Evolutionary conservation across 2,329 filamentous ascomycete genomes (phyloP), one percentile per base, ranked within the genome.

Genomic region (Fusarium aywerte): DNA sequence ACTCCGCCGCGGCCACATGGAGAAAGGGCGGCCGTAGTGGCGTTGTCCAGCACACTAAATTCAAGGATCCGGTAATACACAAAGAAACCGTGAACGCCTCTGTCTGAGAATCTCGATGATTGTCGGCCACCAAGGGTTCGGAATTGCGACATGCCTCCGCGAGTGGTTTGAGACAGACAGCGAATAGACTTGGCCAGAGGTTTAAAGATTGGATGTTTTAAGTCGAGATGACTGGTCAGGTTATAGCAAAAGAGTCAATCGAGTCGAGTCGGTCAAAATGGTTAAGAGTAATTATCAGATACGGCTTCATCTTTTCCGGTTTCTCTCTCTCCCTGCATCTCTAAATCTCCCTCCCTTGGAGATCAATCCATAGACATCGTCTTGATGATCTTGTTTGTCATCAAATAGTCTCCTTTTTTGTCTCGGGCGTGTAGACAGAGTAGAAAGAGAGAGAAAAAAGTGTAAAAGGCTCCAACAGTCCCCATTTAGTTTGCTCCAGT

Each of bases 111-210:
- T 54, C 48, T 64, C 27, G 51, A 67, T 50, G 61, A 56, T 65
- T 44, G 57, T 54, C 69, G 45, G 53, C 27, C 56, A 23, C 58
- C 57, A 50, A 43, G 44, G 29, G n/a, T 40, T 61, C 63, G 51
- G 68, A 68, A 58, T 44, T 42, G 36, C 47, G 56, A 64, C 55
- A 59, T 69, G 58, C 54, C 59, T 72, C 68, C 53, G 44, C 45
- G 53, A 49, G 42, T 53, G 40, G 8, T 10, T 71, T 72, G 69
- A 72, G 71, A 73, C 71, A 72, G 65, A 73, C 69, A 72, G 53
- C 51, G 65, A 73, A 62, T 62, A 68, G 49, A 40, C 23, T 50
- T 36, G n/a, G 18, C 45, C 16, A 48, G 45, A 48, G 31, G 23
- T 31, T 27, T 48, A 18, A 48, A 23, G 20, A 43, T 27, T 35